Conservation (phyloP, 129 eudicot species). For the Centrapalus pauciflorus region DNA sequence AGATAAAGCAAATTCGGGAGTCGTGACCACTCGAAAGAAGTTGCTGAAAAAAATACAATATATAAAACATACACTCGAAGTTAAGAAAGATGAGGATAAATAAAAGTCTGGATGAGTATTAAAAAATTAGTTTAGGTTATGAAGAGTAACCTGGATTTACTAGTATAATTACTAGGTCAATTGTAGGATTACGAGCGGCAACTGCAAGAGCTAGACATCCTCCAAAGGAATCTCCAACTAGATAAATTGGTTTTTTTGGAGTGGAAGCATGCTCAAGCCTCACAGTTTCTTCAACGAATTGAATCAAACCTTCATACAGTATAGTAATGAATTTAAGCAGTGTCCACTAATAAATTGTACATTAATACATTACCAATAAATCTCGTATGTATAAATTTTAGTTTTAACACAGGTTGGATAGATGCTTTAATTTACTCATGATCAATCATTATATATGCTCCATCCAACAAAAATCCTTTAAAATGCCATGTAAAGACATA, state of each 20-base stretch:
- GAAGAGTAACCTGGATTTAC: conserved; percentile 65
- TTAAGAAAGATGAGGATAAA: conserved; percentile 15
- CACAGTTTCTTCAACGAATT: conserved; percentile 54
- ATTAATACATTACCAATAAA: no score
- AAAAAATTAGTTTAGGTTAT: neutral
- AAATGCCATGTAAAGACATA: no score
- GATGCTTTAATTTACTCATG: neutral
- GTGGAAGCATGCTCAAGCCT: conserved; percentile 56
- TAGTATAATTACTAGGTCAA: conserved; percentile 64
- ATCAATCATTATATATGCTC: neutral
- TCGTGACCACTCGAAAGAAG: conserved; percentile 71
- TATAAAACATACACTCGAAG: neutral
- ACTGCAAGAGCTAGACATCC: conserved; percentile 86
- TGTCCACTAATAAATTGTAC: neutral
- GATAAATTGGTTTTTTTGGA: conserved; percentile 70
- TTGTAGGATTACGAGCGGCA: conserved; percentile 71
- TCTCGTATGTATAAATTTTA: neutral
- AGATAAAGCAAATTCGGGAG: conserved; percentile 68
- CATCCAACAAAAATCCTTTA: neutral
- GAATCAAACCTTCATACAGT: conserved; percentile 44
- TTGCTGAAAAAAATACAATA: conserved; percentile 54
- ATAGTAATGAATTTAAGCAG: neutral
- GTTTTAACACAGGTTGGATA: neutral
- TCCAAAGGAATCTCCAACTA: conserved; percentile 83
- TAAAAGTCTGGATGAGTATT: neutral